Percentiles rank a stretch among this genome's conserved stretches.
Conservation (phyloP, 2,329 filamentous ascomycete genomes). For the Ophiostoma populinum region DNA sequence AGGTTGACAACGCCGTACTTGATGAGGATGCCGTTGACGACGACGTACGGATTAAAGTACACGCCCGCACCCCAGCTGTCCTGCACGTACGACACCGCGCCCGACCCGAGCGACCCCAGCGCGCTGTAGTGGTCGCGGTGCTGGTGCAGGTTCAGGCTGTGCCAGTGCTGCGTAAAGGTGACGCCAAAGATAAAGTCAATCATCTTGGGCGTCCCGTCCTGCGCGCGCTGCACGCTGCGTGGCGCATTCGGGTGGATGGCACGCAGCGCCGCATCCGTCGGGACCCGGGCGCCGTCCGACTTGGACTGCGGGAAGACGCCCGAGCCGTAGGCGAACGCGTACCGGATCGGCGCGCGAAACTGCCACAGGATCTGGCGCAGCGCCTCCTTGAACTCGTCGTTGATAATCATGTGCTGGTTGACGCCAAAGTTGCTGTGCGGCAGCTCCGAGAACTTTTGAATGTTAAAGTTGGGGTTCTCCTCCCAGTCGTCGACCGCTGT, state of each 20-base stretch:
- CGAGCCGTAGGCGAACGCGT: constrained; percentile 94
- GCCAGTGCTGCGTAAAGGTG: constrained; percentile 89
- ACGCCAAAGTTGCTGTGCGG: constrained; percentile 72
- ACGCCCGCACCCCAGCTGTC: constrained; percentile 82
- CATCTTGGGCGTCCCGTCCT: constrained; percentile 82
- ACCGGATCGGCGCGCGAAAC: constrained; percentile 83
- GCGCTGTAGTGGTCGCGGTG: constrained; percentile 87
- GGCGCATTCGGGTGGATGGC: constrained; percentile 71
- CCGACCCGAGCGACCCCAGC: constrained; percentile 69
- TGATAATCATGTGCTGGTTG: constrained; percentile 93
- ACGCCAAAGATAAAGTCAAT: constrained; percentile 98
- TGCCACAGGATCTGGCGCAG: constrained; percentile 76
- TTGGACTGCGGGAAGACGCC: constrained; percentile 76
- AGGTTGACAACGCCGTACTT: constrained; percentile 97
- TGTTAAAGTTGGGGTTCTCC: constrained; percentile 51
- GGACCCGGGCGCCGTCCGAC: constrained; percentile 30
- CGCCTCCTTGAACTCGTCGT: constrained; percentile 86
- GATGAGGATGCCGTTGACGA: constrained; percentile 85
- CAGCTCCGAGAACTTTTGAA: constrained; percentile 58
- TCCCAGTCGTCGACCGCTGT: constrained; percentile 61
- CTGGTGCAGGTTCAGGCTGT: constrained; percentile 77
- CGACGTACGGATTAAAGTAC: constrained; percentile 94
- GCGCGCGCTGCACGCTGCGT: constrained; percentile 63
- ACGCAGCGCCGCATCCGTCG: constrained; percentile 37
- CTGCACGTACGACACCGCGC: constrained; percentile 68